These are phyloP conservation scores for Globisporangium barbulae DNA, from an alignment of 352 stramenopile genomes.

Conservation along the genomic window DNA sequence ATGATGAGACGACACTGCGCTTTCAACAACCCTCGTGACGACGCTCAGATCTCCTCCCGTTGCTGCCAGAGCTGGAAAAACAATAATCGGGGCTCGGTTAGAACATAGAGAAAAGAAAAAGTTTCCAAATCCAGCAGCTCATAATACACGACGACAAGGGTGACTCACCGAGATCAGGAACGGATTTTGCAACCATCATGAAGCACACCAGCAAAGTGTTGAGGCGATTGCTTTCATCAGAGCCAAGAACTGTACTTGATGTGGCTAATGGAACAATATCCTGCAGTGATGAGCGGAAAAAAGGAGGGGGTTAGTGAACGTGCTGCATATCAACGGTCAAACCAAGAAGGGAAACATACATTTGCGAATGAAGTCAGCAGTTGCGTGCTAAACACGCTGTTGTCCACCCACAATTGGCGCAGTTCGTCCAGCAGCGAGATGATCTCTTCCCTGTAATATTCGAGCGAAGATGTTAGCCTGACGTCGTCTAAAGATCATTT, in stretches of 20 bases:
- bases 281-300: slow-evolving; percentile 14
- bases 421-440: slow-evolving; percentile 44
- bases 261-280: slow-evolving; percentile 47
- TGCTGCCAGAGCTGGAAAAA: slow-evolving; percentile 4
- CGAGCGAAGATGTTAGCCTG: background rate
- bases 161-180: slow-evolving; percentile 42
- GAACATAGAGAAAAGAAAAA: background rate
- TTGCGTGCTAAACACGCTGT: slow-evolving; percentile 70
- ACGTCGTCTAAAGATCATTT: background rate
- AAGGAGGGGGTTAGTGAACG: background rate
- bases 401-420: slow-evolving; percentile 54
- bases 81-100: slow-evolving; percentile 7
- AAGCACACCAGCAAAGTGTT: slow-evolving; percentile 48
- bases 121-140: background rate
- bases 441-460: slow-evolving; percentile 37
- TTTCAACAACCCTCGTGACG: slow-evolving; percentile 31
- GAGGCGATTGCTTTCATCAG: slow-evolving; percentile 27
- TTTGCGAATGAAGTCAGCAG: slow-evolving; percentile 56
- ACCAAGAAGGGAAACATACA: slow-evolving; percentile 21
- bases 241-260: slow-evolving; percentile 20
- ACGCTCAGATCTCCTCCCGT: slow-evolving; percentile 16
- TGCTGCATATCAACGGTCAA: background rate
- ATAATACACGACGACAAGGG: background rate
- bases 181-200: slow-evolving; percentile 50
- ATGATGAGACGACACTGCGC: slow-evolving; percentile 25